A percentile compares a stretch with the other conserved stretches of the same genome.
These are phyloP conservation scores for Epichloe sp. DNA, from an alignment of 2,329 filamentous ascomycete genomes.

Conservation along the genomic window DNA sequence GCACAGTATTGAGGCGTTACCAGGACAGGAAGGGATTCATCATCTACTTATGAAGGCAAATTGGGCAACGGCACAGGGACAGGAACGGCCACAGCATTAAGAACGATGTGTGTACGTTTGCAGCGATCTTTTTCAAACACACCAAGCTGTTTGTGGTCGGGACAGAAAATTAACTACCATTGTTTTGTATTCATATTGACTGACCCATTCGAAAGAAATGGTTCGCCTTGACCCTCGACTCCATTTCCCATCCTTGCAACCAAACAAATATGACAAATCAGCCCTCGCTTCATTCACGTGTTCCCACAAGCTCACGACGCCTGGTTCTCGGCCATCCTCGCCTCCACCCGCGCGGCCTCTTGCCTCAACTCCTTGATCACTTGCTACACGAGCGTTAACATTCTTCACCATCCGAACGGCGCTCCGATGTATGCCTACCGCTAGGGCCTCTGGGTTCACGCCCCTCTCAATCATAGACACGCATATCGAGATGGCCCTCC, in stretches of 20 bases:
- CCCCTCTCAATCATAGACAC: constrained; percentile 96
- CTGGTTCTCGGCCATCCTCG: constrained; percentile 11
- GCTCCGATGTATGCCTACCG: constrained; percentile 43
- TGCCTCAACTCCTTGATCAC: constrained; percentile 47
- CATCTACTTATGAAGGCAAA: background rate
- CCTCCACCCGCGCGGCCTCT: constrained; percentile 37
- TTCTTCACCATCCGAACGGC: background rate
- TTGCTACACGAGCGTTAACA: constrained; percentile 24
- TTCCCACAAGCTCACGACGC: background rate
- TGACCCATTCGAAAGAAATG: too few species aligned
- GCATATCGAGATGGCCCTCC: constrained; percentile 82
- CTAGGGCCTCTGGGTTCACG: constrained; percentile 87
- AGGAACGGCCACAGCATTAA: background rate
- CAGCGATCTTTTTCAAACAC: background rate
- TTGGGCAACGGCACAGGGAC: background rate
- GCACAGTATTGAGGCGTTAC: background rate
- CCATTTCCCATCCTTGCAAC: background rate
- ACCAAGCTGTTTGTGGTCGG: background rate
- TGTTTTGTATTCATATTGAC: background rate
- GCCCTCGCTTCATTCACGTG: background rate
- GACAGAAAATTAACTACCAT: background rate
- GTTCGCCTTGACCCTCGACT: background rate
- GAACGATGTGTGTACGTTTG: background rate
- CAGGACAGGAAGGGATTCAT: background rate
- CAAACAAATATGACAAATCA: background rate